These are phyloP conservation scores for Trametes cingulata DNA, from an alignment of 768 basidiomycete species.

Conservation along the genomic window DNA sequence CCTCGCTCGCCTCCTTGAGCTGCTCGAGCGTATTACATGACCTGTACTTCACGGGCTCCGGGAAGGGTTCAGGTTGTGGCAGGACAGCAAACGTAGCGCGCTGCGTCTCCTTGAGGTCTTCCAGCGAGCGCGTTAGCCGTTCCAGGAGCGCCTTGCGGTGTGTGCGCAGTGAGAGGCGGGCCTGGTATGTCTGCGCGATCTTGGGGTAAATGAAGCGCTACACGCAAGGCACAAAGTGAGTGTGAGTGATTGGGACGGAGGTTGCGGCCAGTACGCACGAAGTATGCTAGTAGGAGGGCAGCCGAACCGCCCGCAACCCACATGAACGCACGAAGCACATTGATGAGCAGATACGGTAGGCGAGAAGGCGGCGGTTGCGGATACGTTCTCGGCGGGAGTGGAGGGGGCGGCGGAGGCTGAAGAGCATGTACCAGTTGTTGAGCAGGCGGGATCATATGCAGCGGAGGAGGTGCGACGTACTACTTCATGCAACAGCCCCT, in stretches of 20 bases:
- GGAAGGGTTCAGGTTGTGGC: constrained; percentile 52
- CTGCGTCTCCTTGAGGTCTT: constrained; percentile 57
- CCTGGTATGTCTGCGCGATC: constrained; percentile 55
- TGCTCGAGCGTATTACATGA: constrained; percentile 48
- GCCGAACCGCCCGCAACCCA: constrained; percentile 72
- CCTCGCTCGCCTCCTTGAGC: constrained; percentile 31
- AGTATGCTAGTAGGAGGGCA: constrained; percentile 59
- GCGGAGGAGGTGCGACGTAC: constrained; percentile 40
- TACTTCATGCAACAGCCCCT: constrained; percentile 53
- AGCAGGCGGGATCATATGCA: neutral
- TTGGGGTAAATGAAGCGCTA: constrained; percentile 73
- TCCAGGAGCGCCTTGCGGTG: constrained; percentile 61
- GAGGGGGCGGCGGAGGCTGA: constrained; percentile 22
- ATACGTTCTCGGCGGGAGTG: constrained; percentile 71
- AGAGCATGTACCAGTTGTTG: neutral
- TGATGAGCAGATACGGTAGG: constrained; percentile 65
- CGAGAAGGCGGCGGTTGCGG: constrained; percentile 70
- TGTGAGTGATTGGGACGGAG: neutral
- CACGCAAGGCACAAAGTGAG: neutral
- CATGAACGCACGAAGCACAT: constrained; percentile 55
- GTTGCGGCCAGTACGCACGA: constrained; percentile 45
- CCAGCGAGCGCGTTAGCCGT: constrained; percentile 55
- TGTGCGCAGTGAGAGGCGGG: constrained; percentile 58
- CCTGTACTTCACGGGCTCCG: constrained; percentile 48
- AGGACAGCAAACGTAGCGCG: constrained; percentile 55